phyloP scores from a whole-genome alignment of 2,329 filamentous ascomycete species.

The Aspergillus aculeatus region DNA sequence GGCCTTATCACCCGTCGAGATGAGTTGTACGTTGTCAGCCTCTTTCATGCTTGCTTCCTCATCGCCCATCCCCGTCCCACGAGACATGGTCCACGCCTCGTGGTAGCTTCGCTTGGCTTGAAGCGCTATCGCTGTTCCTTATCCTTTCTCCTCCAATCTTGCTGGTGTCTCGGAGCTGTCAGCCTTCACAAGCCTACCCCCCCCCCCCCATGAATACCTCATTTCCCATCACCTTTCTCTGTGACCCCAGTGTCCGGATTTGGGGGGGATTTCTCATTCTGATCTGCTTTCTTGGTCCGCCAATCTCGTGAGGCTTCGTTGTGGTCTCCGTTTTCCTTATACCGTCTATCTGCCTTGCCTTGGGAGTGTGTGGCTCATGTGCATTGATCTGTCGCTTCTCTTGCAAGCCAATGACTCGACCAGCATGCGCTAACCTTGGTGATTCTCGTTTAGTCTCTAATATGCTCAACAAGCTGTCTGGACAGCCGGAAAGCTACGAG shows the following conservation, averaged over 20 bases:
- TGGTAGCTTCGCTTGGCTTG: constrained; percentile 4
- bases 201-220: background rate
- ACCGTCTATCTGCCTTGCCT: background rate
- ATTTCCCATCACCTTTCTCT: background rate
- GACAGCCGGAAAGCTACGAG: constrained; percentile 97
- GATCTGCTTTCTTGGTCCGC: constrained; percentile 4
- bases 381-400: background rate
- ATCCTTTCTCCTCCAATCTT: background rate
- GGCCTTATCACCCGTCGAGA: constrained; percentile 12
- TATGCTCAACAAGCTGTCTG: constrained; percentile 94
- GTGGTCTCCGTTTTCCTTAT: background rate
- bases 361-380: background rate
- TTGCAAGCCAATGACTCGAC: background rate
- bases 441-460: constrained; percentile 61
- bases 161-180: background rate
- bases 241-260: background rate
- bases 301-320: background rate
- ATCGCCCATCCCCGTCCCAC: background rate
- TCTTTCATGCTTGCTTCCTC: background rate
- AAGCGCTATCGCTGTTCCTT: constrained; percentile 1
- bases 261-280: background rate
- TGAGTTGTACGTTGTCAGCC: constrained; percentile 26
- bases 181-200: background rate
- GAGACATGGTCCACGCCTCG: constrained; percentile 4
- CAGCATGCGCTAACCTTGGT: constrained; percentile 2